Evolutionary conservation across 257 asterid species (phyloP).

Genomic region (Solanum chiquidenum): DNA sequence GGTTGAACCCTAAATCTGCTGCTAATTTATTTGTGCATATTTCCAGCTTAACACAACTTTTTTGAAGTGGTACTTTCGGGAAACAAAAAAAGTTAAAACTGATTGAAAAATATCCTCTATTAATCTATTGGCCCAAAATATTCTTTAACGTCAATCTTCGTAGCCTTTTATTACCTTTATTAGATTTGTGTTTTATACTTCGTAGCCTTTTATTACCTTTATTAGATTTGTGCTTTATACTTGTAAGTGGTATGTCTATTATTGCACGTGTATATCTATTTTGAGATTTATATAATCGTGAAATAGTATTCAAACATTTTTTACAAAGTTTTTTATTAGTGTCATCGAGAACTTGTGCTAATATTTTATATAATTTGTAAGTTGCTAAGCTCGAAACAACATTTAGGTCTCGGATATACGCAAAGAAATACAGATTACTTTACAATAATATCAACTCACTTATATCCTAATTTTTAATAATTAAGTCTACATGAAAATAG

Average conservation of each 20-base stretch:
- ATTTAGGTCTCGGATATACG: not conserved
- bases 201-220: too few species aligned
- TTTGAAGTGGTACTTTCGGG: not conserved
- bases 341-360: not conserved
- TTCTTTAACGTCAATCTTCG: too few species aligned
- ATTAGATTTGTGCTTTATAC: too few species aligned
- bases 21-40: not conserved
- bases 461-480: not conserved
- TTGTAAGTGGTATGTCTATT: too few species aligned
- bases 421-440: too few species aligned
- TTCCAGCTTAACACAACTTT: not conserved
- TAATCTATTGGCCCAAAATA: not conserved
- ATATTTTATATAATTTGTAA: not conserved
- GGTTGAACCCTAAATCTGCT: not conserved
- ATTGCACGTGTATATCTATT: not conserved
- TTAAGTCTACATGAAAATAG: not conserved
- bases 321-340: too few species aligned
- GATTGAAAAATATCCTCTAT: not conserved
- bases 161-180: too few species aligned
- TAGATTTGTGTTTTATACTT: accelerated
- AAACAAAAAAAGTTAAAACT: too few species aligned
- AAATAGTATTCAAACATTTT: accelerated
- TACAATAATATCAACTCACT: not conserved
- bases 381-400: not conserved
- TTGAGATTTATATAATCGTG: too few species aligned